These are phyloP conservation scores for Globisporangium cystogenes DNA, from an alignment of 352 stramenopile species.

Conservation along the genomic window DNA sequence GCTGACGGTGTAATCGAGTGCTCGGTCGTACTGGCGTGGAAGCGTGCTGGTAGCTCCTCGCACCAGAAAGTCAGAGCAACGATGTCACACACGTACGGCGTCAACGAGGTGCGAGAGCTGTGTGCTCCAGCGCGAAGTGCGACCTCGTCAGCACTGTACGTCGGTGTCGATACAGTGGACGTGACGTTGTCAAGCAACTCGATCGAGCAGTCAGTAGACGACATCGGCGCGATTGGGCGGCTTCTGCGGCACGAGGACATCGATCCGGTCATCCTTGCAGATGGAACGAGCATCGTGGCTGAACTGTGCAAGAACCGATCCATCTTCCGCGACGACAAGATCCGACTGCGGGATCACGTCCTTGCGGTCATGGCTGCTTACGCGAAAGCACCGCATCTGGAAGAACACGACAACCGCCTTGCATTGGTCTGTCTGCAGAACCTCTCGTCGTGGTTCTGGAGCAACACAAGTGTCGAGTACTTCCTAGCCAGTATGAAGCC, in stretches of 20 bases:
- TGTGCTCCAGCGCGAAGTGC: not conserved
- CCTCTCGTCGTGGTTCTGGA: slow-evolving; percentile 29
- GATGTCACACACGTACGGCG: not conserved
- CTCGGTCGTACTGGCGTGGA: not conserved
- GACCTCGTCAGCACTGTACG: not conserved
- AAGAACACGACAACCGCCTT: not conserved
- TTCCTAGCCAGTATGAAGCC: slow-evolving; percentile 17
- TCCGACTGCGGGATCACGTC: slow-evolving; percentile 16
- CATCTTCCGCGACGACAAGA: slow-evolving; percentile 14
- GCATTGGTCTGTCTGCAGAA: slow-evolving; percentile 18
- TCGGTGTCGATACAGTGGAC: not conserved
- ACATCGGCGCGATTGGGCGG: slow-evolving; percentile 10
- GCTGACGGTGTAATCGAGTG: not conserved
- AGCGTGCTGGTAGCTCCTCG: not conserved
- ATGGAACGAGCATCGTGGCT: slow-evolving; percentile 17
- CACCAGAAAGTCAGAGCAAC: slow-evolving; percentile 2
- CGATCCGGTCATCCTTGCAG: slow-evolving; percentile 2
- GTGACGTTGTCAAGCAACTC: slow-evolving; percentile 2
- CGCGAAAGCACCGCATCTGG: not conserved
- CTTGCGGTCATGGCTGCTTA: slow-evolving; percentile 13
- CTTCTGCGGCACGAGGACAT: slow-evolving; percentile 10
- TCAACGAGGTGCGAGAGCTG: not conserved
- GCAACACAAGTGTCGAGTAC: slow-evolving; percentile 14
- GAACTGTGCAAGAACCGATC: slow-evolving; percentile 21
- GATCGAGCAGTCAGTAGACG: slow-evolving; percentile 3